Conservation (phyloP, 2,329 filamentous ascomycete genomes). For the Hypoxylon sp. region DNA sequence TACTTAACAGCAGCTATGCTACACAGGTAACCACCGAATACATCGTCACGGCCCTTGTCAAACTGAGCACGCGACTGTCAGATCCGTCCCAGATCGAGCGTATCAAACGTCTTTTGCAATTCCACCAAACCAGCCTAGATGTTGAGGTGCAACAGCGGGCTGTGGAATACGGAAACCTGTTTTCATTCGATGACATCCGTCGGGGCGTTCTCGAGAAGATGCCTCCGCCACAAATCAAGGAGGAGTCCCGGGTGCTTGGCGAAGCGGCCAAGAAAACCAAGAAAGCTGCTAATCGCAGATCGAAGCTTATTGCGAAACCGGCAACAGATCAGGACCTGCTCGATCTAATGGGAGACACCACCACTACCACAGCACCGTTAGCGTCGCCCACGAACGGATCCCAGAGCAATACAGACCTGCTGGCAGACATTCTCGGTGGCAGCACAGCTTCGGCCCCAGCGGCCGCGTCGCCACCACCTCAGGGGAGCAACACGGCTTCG, state of each 20-base stretch:
- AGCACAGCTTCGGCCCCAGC: conserved; percentile 70
- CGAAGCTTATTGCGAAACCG: conserved; percentile 80
- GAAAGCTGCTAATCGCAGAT: conserved; percentile 79
- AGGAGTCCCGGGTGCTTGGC: conserved; percentile 91
- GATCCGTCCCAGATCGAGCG: conserved; percentile 90
- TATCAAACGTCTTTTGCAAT: conserved; percentile 81
- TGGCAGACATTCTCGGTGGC: conserved; percentile 88
- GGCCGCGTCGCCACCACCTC: conserved; percentile 65
- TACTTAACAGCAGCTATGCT: conserved; percentile 94
- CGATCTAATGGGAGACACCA: conserved; percentile 87
- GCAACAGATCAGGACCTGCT: conserved; percentile 89
- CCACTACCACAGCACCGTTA: conserved; percentile 71
- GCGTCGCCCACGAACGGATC: conserved; percentile 68
- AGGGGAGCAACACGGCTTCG: conserved; percentile 72
- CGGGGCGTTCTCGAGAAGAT: conserved; percentile 95
- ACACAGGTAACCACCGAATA: conserved; percentile 94
- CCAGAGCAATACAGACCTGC: conserved; percentile 84
- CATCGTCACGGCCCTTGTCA: conserved; percentile 94
- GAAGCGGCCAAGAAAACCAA: conserved; percentile 79
- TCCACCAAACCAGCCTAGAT: conserved; percentile 87
- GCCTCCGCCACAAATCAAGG: conserved; percentile 96
- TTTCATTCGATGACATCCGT: conserved; percentile 88
- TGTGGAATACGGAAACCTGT: conserved; percentile 96
- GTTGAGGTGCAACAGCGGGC: conserved; percentile 97
- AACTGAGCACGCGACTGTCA: conserved; percentile 88